Evolutionary conservation across 2,329 filamentous ascomycete genomes (phyloP).

Genomic region (Ceratocystis huliohia): DNA sequence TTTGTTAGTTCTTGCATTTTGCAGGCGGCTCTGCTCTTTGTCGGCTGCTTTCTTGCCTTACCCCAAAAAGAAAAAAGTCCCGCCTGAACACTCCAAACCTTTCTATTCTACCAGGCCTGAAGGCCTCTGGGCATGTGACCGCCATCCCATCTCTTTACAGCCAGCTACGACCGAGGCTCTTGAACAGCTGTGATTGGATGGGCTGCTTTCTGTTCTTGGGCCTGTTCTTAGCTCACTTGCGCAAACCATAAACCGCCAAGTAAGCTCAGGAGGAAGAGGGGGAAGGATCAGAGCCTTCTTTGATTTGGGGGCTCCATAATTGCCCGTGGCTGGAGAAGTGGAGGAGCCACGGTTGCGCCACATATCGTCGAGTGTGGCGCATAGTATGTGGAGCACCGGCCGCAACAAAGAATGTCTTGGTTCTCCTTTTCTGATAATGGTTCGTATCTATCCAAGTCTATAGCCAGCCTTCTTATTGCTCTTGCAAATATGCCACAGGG

Average conservation of each 20-base stretch:
- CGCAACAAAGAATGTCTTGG: neutral
- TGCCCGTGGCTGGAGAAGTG: neutral
- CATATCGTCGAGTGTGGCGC: neutral
- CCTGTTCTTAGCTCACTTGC: neutral
- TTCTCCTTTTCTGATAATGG: neutral
- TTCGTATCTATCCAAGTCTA: neutral
- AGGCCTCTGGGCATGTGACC: constrained; percentile 3
- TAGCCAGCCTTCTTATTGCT: neutral
- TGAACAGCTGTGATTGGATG: neutral
- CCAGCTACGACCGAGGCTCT: constrained; percentile 5
- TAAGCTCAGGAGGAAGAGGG: neutral
- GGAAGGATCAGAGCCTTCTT: constrained; percentile 6
- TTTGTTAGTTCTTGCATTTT: neutral
- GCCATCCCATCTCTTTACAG: neutral
- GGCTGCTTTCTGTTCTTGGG: neutral
- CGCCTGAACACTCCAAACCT: neutral
- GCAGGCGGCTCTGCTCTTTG: neutral
- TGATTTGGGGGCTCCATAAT: neutral
- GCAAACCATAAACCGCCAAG: constrained; percentile 5
- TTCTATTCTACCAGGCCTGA: neutral
- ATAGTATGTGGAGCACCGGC: neutral
- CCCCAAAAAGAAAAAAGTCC: neutral
- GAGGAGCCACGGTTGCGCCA: too few relatives aligned
- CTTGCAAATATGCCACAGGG: neutral
- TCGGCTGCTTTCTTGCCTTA: constrained; percentile 1